phyloP scores from a whole-genome alignment of 225 moss, liverwort and hornwort species.

The Asterella californica region DNA sequence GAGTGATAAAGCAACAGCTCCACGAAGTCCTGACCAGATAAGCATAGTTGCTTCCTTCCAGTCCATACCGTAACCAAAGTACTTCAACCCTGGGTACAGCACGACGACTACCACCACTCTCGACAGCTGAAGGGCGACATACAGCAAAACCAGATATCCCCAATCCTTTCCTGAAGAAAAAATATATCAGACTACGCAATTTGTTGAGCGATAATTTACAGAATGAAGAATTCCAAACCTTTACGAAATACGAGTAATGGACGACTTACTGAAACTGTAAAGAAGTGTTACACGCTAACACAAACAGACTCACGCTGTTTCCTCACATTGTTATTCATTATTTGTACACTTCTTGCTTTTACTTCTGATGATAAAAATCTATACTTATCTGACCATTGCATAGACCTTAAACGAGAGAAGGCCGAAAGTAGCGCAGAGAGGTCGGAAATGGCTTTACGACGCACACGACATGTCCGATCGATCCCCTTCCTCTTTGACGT shows the following conservation, averaged over 20 bases:
- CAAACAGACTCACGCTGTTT: background rate
- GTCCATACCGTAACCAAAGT: constrained; percentile 83
- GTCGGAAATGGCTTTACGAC: too few species aligned
- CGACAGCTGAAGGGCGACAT: constrained; percentile 84
- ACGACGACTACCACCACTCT: constrained; percentile 56
- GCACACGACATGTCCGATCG: too few species aligned
- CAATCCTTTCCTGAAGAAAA: constrained; percentile 72
- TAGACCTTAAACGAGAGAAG: too few species aligned
- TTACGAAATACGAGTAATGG: background rate
- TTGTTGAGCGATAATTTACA: background rate
- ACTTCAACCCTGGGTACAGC: constrained; percentile 78
- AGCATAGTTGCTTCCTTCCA: constrained; percentile 85
- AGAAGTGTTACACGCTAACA: background rate
- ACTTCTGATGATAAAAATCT: background rate
- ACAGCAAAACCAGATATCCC: constrained; percentile 73
- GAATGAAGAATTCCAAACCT: background rate
- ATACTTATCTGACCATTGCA: background rate
- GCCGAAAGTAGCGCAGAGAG: too few species aligned
- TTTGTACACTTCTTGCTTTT: background rate
- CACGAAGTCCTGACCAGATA: constrained; percentile 91
- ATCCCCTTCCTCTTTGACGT: too few species aligned
- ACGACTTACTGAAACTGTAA: background rate
- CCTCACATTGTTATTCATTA: background rate
- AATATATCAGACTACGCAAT: background rate
- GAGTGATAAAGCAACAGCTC: constrained; percentile 90